These are phyloP conservation scores for Kodamaea neixiangensis DNA, from an alignment of 805 yeast genomes.

Conservation along the genomic window DNA sequence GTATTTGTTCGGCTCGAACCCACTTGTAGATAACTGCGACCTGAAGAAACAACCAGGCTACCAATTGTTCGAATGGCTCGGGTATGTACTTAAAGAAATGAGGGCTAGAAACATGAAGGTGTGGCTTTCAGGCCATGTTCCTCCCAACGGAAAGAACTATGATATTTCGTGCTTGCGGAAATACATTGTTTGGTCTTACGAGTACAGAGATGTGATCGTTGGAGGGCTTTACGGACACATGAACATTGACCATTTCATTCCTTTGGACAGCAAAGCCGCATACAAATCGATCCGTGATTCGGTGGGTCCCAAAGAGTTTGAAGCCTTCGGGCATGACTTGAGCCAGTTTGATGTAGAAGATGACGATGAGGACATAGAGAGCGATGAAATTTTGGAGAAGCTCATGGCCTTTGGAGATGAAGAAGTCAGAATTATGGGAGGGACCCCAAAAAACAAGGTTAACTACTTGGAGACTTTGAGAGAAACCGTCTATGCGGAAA, in stretches of 20 bases:
- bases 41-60: constrained; percentile 76
- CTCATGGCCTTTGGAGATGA: constrained; percentile 14
- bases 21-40: constrained; percentile 81
- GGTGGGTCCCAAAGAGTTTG: constrained; percentile 1
- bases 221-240: constrained; percentile 88
- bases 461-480: constrained; percentile 60
- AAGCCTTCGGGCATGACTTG: neutral
- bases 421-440: constrained; percentile 49
- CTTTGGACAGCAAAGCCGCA: constrained; percentile 70
- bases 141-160: constrained; percentile 77
- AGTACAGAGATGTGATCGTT: constrained; percentile 77
- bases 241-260: constrained; percentile 85
- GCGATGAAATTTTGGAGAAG: constrained; percentile 5
- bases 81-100: constrained; percentile 69
- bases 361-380: constrained; percentile 27
- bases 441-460: constrained; percentile 67
- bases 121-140: constrained; percentile 88
- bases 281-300: constrained; percentile 48
- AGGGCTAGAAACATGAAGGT: constrained; percentile 76
- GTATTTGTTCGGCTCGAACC: constrained; percentile 73
- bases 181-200: constrained; percentile 78
- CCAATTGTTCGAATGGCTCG: constrained; percentile 74
- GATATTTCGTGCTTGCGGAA: constrained; percentile 74
- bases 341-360: constrained; percentile 18
- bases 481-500: constrained; percentile 50